These are phyloP conservation scores for Cymodocea nodosa DNA, from an alignment of 116 monocot genomes.

Conservation along the genomic window DNA sequence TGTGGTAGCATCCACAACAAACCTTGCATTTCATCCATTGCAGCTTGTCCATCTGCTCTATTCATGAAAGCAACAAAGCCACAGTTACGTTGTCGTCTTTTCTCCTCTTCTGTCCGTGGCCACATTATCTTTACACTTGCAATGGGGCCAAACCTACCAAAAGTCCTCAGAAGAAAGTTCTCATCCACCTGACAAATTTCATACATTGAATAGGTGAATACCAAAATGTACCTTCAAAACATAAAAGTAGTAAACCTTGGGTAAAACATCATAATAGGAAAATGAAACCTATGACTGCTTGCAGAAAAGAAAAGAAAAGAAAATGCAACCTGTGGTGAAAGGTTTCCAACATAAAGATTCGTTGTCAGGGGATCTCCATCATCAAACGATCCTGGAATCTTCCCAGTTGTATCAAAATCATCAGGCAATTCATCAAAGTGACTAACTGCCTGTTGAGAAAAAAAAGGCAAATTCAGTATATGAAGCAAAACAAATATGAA, in stretches of 20 bases:
- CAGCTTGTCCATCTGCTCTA: constrained; percentile 92
- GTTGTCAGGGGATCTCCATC: constrained; percentile 99
- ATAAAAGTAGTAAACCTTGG: background rate
- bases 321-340: constrained; percentile 81
- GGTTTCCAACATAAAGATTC: constrained; percentile 98
- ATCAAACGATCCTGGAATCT: constrained; percentile 95
- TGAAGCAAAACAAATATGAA: background rate
- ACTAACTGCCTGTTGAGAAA: constrained; percentile 49
- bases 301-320: too few species aligned
- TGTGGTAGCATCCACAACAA: background rate
- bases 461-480: background rate
- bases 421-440: constrained; percentile 95
- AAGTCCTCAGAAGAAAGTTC: constrained; percentile 98
- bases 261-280: background rate
- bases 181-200: constrained; percentile 74
- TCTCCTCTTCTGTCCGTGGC: constrained; percentile 99
- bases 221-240: background rate
- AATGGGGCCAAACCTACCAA: constrained; percentile 99
- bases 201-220: background rate
- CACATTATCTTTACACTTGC: constrained; percentile 99
- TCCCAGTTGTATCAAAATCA: constrained; percentile 88
- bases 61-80: constrained; percentile 99
- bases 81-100: constrained; percentile 91
- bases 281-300: constrained; percentile 64
- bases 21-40: constrained; percentile 99